Base-by-base conservation (phyloP, 1,284 basidiomycete genomes). In the Cutaneotrichosporon sp. region DNA sequence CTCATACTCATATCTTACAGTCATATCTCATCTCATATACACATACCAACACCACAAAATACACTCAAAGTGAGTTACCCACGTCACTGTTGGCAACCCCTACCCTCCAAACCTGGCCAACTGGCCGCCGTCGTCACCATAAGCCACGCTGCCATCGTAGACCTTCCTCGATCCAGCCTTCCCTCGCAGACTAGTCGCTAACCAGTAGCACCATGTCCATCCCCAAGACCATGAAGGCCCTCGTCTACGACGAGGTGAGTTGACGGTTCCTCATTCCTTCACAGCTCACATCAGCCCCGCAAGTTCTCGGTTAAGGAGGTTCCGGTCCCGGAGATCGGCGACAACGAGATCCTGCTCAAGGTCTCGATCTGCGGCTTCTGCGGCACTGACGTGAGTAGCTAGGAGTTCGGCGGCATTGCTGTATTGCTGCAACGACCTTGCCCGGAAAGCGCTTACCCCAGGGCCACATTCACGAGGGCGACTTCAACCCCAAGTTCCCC, bases 401-500 rank as follows among this genome's bases (percentile, higher is more conserved):
- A 7, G 16, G 53, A 11, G n/a, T 8, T 52, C 2, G 8, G 31
- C 21, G 18, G 34, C 31, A 7, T 21, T 31, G 21, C 31, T 30
- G 49, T 8, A 47, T 30, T 47, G 34, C 14, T 4, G 10, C 13
- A 22, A 11, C 7, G 40, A 32, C 11, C 49, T 30, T 13, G 9
- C 22, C 9, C 13, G 22, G 22, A 26, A 14, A 30, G 4, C 55
- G 42, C 63, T 65, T 51, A 62, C 58, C 16, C 11, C 65, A 72
- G 70, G 69, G 70, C 36, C 90, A 91, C 75, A 86, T 91, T 66
- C 87, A 90, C 82, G 83, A 88, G 71, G 86, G 89, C 71, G 89
- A 91, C 79, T 91, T 91, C 80, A 88, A 89, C 69, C 83, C 88
- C 64, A 86, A 85, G 74, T 91, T 90, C 77, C 89, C 89, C 61